Evolutionary conservation across 78 protist genomes (phyloP).

Genomic region (Thecamonas trahens): DNA sequence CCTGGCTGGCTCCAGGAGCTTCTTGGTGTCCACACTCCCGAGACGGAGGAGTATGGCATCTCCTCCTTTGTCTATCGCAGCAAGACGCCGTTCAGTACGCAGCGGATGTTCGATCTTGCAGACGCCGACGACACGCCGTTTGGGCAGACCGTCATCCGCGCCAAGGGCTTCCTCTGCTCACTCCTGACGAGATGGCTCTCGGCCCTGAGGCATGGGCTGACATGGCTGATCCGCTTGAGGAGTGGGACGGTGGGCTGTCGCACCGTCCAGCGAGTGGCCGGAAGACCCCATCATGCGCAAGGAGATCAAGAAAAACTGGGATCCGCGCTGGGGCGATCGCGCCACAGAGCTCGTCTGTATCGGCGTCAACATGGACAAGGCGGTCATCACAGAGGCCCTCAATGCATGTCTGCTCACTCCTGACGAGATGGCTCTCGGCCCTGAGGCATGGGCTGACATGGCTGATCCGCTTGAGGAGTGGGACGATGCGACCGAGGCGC

Average conservation of each 20-base stretch:
- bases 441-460: too few relatives aligned
- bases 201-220: too few relatives aligned
- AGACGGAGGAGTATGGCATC: slow-evolving; percentile 78
- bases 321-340: slow-evolving; percentile 17
- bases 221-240: background rate
- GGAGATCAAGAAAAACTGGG: background rate
- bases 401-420: slow-evolving; percentile 67
- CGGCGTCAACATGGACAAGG: slow-evolving; percentile 55
- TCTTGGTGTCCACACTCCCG: slow-evolving; percentile 53
- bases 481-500: slow-evolving; percentile 20
- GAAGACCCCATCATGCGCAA: background rate
- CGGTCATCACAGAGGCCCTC: slow-evolving; percentile 15
- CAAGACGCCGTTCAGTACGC: slow-evolving; percentile 77
- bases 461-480: background rate
- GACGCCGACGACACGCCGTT: background rate
- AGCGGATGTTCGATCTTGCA: background rate
- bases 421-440: too few relatives aligned
- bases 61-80: slow-evolving; percentile 49
- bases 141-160: slow-evolving; percentile 18
- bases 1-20: slow-evolving; percentile 71
- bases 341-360: slow-evolving; percentile 79
- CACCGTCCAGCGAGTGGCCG: background rate
- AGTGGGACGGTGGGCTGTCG: slow-evolving; percentile 6
- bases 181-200: too few relatives aligned
- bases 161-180: slow-evolving; percentile 70